phyloP scores from a whole-genome alignment of 73 alveolate genomes.

The Paramecium octaurelia region DNA sequence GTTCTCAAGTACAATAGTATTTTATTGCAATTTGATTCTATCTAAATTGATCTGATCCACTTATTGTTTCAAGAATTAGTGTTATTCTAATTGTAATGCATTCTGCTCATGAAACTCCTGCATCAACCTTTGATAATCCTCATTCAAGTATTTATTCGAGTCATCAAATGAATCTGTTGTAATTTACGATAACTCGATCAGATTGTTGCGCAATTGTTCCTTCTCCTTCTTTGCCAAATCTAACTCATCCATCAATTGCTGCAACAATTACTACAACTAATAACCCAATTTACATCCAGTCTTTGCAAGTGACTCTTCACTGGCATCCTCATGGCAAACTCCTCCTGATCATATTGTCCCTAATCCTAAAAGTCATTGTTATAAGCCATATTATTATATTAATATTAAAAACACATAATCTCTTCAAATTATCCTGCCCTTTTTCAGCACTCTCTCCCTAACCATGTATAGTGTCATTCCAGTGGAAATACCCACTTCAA shows the following conservation, averaged over 20 bases:
- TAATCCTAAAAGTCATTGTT: conserved; percentile 8
- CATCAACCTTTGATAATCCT: conserved; percentile 15
- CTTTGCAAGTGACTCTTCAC: conserved; percentile 25
- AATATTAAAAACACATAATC: neutral
- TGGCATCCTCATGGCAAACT: conserved; percentile 22
- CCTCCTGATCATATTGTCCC: neutral
- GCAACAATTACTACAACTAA: neutral
- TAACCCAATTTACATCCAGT: neutral
- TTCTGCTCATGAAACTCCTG: conserved; percentile 49
- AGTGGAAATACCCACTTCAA: neutral
- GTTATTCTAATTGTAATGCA: conserved; percentile 32
- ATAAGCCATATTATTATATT: conserved; percentile 42
- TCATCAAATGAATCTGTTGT: conserved; percentile 36
- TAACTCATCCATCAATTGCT: neutral
- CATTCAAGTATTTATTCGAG: conserved; percentile 1
- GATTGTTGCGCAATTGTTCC: conserved; percentile 7
- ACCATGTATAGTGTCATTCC: too few species aligned
- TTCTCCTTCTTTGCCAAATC: conserved; percentile 37
- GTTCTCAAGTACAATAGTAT: conserved; percentile 30
- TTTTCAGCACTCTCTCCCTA: neutral
- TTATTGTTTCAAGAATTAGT: neutral
- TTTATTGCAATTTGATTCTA: conserved; percentile 41
- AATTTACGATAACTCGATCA: conserved; percentile 9
- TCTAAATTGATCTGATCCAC: conserved; percentile 34
- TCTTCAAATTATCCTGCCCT: neutral